Evolutionary conservation across 1,284 basidiomycete genomes (phyloP).

Genomic region (Chalciporus sp.): DNA sequence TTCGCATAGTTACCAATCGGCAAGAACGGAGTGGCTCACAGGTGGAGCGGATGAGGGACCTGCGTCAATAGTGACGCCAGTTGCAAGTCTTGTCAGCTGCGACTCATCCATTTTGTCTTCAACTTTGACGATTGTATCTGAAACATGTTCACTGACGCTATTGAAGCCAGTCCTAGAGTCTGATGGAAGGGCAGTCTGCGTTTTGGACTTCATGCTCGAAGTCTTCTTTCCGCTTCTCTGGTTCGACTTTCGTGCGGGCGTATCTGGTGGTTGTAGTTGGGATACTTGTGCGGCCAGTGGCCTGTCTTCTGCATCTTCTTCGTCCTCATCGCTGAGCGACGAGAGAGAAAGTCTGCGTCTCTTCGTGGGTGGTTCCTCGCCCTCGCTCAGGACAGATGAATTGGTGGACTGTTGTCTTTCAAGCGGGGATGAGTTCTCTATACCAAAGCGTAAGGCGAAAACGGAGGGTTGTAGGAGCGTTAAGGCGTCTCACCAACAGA

Average conservation of each 20-base stretch:
- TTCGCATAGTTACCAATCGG: neutral
- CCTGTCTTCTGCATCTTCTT: slow-evolving; percentile 46
- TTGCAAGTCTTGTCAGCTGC: slow-evolving; percentile 71
- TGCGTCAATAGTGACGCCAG: slow-evolving; percentile 80
- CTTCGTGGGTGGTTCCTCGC: slow-evolving; percentile 52
- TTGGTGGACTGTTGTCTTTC: slow-evolving; percentile 51
- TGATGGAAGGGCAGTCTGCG: slow-evolving; percentile 50
- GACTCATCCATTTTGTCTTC: slow-evolving; percentile 79
- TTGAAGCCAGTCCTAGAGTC: slow-evolving; percentile 48
- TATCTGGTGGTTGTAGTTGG: slow-evolving; percentile 29
- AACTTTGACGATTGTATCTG: slow-evolving; percentile 60
- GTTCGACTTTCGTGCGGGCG: slow-evolving; percentile 32
- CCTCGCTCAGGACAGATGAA: slow-evolving; percentile 58
- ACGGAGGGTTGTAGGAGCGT: slow-evolving; percentile 30
- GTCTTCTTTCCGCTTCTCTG: slow-evolving; percentile 58
- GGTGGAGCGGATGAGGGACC: slow-evolving; percentile 49
- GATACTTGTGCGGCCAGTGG: slow-evolving; percentile 60
- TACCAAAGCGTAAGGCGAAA: slow-evolving; percentile 4
- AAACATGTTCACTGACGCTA: slow-evolving; percentile 46
- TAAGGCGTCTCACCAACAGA: slow-evolving; percentile 33
- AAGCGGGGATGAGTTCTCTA: slow-evolving; percentile 37
- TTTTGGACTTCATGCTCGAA: slow-evolving; percentile 59
- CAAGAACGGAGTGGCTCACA: slow-evolving; percentile 38
- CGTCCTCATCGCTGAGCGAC: slow-evolving; percentile 42
- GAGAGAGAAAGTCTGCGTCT: slow-evolving; percentile 54